phyloP scores from a whole-genome alignment of 169 alveolate species.

The Plasmodium cynomolgi region DNA sequence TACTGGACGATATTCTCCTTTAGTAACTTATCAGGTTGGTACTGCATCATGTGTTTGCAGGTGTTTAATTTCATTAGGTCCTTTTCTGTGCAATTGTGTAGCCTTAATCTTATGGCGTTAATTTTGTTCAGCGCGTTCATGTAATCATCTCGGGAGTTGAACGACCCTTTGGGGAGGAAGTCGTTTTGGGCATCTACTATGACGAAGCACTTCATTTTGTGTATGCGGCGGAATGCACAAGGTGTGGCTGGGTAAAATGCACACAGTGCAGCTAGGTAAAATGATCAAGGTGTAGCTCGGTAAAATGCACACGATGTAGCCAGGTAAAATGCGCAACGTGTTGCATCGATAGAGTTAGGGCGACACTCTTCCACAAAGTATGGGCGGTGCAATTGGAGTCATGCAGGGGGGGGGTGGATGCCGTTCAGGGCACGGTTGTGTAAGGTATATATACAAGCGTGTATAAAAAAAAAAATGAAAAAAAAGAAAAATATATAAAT shows the following conservation, averaged over 20 bases:
- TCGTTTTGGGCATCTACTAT: constrained; percentile 73
- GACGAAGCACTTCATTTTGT: constrained; percentile 57
- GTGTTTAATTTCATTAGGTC: constrained; percentile 23
- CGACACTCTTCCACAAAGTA: too few species aligned
- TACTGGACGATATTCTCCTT: constrained; percentile 37
- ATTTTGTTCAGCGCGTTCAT: constrained; percentile 35
- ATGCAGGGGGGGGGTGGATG: not conserved
- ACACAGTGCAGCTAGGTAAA: too few species aligned
- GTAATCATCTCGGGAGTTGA: constrained; percentile 41
- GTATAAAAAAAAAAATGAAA: too few species aligned
- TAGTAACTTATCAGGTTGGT: not conserved
- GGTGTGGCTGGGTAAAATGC: not conserved
- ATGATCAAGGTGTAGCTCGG: too few species aligned
- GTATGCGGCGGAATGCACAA: not conserved
- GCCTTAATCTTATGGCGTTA: constrained; percentile 31
- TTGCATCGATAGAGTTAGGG: not conserved
- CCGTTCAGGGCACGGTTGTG: not conserved
- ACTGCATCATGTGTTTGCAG: constrained; percentile 19
- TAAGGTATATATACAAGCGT: not conserved
- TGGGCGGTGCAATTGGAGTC: too few species aligned
- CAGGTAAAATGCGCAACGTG: not conserved
- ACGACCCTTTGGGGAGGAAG: constrained; percentile 61
- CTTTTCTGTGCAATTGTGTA: constrained; percentile 24
- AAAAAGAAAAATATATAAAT: not conserved
- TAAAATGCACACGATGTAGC: not conserved